phyloP scores from a whole-genome alignment of 306 rosid species.

The Urtica urens region DNA sequence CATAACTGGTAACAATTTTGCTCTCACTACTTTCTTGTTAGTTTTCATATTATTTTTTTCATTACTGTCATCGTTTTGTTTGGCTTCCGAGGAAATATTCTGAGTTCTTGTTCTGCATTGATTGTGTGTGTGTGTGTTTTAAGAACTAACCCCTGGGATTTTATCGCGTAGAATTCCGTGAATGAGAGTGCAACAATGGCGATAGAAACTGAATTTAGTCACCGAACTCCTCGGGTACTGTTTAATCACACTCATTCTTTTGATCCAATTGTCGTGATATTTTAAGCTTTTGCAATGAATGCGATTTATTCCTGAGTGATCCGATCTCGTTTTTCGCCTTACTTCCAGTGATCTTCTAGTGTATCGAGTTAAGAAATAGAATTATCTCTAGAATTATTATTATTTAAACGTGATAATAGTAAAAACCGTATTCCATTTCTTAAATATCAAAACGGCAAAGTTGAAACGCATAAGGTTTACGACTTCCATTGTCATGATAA shows the following conservation, averaged over 20 bases:
- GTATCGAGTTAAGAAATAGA: too few species aligned
- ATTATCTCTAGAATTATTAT: too few species aligned
- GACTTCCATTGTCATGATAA: too few species aligned
- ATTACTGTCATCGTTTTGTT: background rate
- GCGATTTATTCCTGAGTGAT: background rate
- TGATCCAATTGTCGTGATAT: background rate
- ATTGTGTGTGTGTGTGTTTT: too few species aligned
- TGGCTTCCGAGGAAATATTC: conserved; percentile 4
- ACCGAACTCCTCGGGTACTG: conserved; percentile 18
- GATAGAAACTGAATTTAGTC: conserved; percentile 10
- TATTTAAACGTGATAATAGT: too few species aligned
- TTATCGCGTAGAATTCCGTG: background rate
- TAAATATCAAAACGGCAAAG: too few species aligned
- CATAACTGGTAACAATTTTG: background rate
- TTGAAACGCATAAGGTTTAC: too few species aligned
- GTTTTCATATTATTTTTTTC: background rate
- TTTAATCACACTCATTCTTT: background rate
- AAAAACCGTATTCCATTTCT: too few species aligned
- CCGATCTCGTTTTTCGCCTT: too few species aligned
- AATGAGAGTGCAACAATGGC: conserved; percentile 11
- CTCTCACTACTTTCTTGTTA: background rate
- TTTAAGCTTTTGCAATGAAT: background rate
- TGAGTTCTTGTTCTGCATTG: background rate
- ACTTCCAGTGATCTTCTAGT: too few species aligned
- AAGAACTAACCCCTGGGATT: background rate